Percentiles rank a stretch among this genome's conserved stretches.
Evolutionary conservation across 805 yeast genomes (phyloP).

Genomic region (Hanseniaspora opuntiae): DNA sequence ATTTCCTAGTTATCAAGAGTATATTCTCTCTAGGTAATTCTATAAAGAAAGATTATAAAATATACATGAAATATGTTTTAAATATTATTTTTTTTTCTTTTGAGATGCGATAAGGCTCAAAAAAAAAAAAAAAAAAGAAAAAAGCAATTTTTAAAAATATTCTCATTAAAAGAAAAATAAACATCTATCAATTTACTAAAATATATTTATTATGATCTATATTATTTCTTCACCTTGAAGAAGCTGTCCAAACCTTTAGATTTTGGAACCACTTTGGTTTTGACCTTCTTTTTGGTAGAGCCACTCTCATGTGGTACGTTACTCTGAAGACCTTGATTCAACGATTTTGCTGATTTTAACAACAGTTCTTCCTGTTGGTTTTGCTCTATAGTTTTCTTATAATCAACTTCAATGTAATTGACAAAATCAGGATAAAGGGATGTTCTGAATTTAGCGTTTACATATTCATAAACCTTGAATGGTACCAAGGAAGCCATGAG

Average conservation of each 20-base stretch:
- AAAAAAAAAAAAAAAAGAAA: neutral
- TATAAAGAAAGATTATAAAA: neutral
- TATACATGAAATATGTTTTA: neutral
- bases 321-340: neutral
- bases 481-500: constrained; percentile 1
- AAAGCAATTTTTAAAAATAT: neutral
- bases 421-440: neutral
- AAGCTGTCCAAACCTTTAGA: constrained; percentile 6
- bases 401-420: neutral
- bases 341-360: neutral
- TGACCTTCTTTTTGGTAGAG: neutral
- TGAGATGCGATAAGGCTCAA: neutral
- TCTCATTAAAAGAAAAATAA: neutral
- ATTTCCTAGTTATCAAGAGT: neutral
- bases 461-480: neutral
- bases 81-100: neutral
- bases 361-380: neutral
- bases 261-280: neutral
- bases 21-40: neutral
- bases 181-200: neutral
- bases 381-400: neutral
- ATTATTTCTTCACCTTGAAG: constrained; percentile 1
- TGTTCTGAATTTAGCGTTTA: neutral
- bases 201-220: neutral
- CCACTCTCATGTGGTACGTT: neutral